Percentiles rank a stretch among this genome's conserved stretches.
Evolutionary conservation across 2,329 filamentous ascomycete genomes (phyloP).

Genomic region (Claviceps digitariae): DNA sequence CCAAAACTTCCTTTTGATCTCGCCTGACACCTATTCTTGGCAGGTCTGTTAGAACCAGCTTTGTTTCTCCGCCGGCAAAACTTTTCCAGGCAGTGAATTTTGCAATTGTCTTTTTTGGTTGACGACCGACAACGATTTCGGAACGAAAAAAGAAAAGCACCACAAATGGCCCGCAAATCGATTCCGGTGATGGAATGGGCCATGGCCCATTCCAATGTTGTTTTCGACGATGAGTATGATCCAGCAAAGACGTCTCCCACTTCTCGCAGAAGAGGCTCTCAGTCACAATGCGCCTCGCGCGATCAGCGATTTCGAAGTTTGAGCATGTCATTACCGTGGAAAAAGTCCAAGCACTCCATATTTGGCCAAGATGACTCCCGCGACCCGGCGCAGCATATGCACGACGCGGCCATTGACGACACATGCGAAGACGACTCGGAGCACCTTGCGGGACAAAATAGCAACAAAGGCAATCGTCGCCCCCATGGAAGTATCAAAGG

Average conservation of each 20-base stretch:
- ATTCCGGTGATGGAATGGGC: conserved; percentile 6
- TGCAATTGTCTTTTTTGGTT: background rate
- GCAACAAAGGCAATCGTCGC: conserved; percentile 14
- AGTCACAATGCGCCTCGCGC: conserved; percentile 10
- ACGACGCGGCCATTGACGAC: conserved; percentile 21
- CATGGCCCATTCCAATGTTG: background rate
- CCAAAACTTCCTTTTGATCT: background rate
- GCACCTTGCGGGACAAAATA: conserved; percentile 9
- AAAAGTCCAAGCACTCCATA: conserved; percentile 30
- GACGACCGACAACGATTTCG: background rate
- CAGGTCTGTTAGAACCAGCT: background rate
- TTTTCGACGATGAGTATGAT: conserved; percentile 4
- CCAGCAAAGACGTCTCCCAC: background rate
- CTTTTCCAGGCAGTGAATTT: background rate
- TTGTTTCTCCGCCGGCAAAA: background rate
- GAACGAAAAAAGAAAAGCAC: background rate
- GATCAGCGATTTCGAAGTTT: conserved; percentile 32
- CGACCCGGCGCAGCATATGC: conserved; percentile 15
- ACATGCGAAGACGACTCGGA: conserved; percentile 13
- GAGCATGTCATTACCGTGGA: conserved; percentile 37
- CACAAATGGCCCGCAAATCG: conserved; percentile 3
- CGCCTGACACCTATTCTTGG: background rate
- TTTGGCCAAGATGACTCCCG: conserved; percentile 21
- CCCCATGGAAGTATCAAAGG: conserved; percentile 28
- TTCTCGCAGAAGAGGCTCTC: background rate